Evolutionary conservation across 768 basidiomycete species (phyloP).

Genomic region (Rhizopogon roseolus): DNA sequence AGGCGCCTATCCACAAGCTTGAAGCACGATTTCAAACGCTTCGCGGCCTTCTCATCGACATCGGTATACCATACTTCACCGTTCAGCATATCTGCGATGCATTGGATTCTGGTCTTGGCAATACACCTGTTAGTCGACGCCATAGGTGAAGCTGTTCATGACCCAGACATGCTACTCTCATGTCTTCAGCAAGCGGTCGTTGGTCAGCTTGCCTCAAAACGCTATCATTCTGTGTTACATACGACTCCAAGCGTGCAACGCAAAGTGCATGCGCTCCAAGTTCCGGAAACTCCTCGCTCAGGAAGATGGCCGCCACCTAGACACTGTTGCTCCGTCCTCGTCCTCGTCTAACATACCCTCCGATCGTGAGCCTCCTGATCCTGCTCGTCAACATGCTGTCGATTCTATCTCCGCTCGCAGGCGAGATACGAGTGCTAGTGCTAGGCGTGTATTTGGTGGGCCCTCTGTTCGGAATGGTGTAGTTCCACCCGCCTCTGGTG

Average conservation of each 20-base stretch:
- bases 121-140: constrained; percentile 37
- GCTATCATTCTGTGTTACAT: constrained; percentile 43
- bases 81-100: constrained; percentile 17
- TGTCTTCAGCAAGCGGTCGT: constrained; percentile 32
- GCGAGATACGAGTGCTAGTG: constrained; percentile 9
- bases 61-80: constrained; percentile 20
- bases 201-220: constrained; percentile 32
- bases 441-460: constrained; percentile 18
- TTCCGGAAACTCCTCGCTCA: constrained; percentile 44
- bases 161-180: constrained; percentile 37
- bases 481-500: constrained; percentile 13
- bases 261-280: constrained; percentile 37
- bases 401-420: constrained; percentile 31
- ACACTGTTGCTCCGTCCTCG: constrained; percentile 18
- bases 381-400: constrained; percentile 24
- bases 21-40: constrained; percentile 20
- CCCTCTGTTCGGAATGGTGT: constrained; percentile 8
- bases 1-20: constrained; percentile 21
- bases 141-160: constrained; percentile 36
- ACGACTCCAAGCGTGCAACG: constrained; percentile 39
- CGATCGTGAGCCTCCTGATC: constrained; percentile 18
- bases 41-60: constrained; percentile 19
- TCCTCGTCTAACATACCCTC: constrained; percentile 27
- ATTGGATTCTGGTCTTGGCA: constrained; percentile 23
- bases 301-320: constrained; percentile 18